These are phyloP conservation scores for Physaria fendleri DNA, from an alignment of 345 rosid genomes.

Conservation along the genomic window DNA sequence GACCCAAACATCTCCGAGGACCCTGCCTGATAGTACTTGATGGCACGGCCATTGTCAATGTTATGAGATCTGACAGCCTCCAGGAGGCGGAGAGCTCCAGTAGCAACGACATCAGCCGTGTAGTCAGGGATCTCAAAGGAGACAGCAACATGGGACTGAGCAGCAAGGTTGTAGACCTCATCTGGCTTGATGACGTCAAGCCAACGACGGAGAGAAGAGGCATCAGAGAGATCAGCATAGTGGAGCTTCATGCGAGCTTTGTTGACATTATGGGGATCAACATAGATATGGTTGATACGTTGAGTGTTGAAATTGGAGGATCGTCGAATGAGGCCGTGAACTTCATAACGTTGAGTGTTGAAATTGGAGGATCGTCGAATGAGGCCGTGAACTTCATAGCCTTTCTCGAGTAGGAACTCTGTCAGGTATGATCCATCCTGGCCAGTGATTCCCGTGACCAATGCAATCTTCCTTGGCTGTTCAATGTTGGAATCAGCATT, in stretches of 20 bases:
- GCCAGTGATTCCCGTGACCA: conserved; percentile 91
- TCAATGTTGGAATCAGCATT: conserved; percentile 29
- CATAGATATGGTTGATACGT: conserved; percentile 91
- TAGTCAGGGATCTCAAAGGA: conserved; percentile 97
- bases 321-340: conserved; percentile 87
- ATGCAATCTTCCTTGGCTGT: conserved; percentile 42
- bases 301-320: conserved; percentile 98
- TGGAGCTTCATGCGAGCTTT: conserved; percentile 90
- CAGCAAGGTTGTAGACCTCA: conserved; percentile 93
- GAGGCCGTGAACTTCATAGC: conserved; percentile 79
- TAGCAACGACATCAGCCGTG: conserved; percentile 91
- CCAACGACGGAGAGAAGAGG: conserved; percentile 97
- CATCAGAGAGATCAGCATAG: conserved; percentile 78
- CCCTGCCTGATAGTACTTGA: conserved; percentile 79
- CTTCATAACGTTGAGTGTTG: conserved; percentile 88
- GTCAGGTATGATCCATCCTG: conserved; percentile 97
- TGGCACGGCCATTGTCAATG: conserved; percentile 46
- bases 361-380: conserved; percentile 95
- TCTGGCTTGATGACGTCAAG: conserved; percentile 78
- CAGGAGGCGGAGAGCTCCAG: conserved; percentile 86
- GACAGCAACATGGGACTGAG: conserved; percentile 92
- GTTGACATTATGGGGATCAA: conserved; percentile 87
- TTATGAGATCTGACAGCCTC: conserved; percentile 93
- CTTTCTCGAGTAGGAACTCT: conserved; percentile 72
- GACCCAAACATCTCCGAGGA: conserved; percentile 91